Evolutionary conservation across 495 filamentous ascomycete genomes (phyloP).

Genomic region (Monascus purpureus): DNA sequence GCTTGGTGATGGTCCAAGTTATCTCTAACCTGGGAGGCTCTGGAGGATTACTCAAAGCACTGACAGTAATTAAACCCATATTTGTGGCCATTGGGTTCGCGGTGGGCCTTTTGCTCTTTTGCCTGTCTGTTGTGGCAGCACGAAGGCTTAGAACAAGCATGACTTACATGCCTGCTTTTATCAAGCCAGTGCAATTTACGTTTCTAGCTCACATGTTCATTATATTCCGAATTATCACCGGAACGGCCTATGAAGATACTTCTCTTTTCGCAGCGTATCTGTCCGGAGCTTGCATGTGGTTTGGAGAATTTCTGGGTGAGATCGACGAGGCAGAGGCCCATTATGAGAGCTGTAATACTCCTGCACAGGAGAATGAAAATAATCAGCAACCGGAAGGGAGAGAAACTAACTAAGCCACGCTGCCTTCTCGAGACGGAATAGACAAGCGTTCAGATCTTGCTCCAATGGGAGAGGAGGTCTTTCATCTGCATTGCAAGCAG

Average conservation of each 20-base stretch:
- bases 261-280: constrained; percentile 62
- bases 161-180: constrained; percentile 6
- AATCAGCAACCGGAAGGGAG: too few relatives aligned
- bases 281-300: constrained; percentile 45
- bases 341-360: too few relatives aligned
- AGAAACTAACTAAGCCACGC: too few relatives aligned
- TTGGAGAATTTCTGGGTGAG: constrained; percentile 16
- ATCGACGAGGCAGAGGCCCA: neutral
- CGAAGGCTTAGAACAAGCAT: constrained; percentile 1
- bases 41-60: constrained; percentile 17
- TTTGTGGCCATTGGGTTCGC: constrained; percentile 44
- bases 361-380: too few relatives aligned
- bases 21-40: constrained; percentile 34
- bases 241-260: constrained; percentile 46
- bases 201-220: constrained; percentile 28
- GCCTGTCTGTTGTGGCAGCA: constrained; percentile 26
- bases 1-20: constrained; percentile 66
- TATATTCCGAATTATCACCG: constrained; percentile 41
- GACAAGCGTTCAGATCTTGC: too few relatives aligned
- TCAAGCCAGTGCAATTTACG: constrained; percentile 12
- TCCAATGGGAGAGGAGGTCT: constrained; percentile 28
- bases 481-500: constrained; percentile 40
- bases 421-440: too few relatives aligned
- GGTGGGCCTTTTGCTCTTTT: constrained; percentile 28
- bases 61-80: constrained; percentile 43